Conservation (phyloP, 164 flowering plant genomes). For the Brasenia schreberi region DNA sequence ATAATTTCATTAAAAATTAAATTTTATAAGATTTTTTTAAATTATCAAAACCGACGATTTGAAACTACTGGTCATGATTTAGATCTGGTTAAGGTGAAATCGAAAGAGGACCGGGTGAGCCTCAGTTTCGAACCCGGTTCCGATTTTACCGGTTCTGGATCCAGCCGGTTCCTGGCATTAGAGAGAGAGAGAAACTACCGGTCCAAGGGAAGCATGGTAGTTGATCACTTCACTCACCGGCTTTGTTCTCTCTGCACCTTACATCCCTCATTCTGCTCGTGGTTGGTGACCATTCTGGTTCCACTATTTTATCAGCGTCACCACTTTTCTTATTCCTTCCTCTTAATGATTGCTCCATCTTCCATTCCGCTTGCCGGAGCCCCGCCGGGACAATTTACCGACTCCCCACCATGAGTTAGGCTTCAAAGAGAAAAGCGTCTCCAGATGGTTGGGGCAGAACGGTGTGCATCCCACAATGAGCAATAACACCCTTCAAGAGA, state of each 20-base stretch:
- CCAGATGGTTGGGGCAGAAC: neutral
- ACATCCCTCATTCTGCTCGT: too few species aligned
- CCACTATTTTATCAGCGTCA: neutral
- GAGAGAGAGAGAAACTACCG: neutral
- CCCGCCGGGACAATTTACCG: neutral
- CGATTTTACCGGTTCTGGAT: too few species aligned
- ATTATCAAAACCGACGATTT: too few species aligned
- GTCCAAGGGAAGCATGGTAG: neutral
- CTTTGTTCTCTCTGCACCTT: neutral
- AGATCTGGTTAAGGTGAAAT: too few species aligned
- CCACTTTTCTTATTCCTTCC: too few species aligned
- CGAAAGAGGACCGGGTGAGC: too few species aligned
- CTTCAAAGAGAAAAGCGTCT: neutral
- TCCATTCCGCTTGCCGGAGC: neutral
- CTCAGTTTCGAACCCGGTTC: too few species aligned
- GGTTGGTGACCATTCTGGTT: neutral
- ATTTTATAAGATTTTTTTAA: too few species aligned
- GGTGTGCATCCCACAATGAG: neutral
- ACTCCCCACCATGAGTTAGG: neutral
- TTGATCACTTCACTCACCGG: neutral
- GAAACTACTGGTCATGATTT: too few species aligned
- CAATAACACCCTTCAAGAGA: too few species aligned
- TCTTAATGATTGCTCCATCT: too few species aligned
- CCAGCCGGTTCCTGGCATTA: neutral
- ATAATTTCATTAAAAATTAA: too few species aligned